Conservation (phyloP, 306 rosid species). For the Sicyos baderoa region DNA sequence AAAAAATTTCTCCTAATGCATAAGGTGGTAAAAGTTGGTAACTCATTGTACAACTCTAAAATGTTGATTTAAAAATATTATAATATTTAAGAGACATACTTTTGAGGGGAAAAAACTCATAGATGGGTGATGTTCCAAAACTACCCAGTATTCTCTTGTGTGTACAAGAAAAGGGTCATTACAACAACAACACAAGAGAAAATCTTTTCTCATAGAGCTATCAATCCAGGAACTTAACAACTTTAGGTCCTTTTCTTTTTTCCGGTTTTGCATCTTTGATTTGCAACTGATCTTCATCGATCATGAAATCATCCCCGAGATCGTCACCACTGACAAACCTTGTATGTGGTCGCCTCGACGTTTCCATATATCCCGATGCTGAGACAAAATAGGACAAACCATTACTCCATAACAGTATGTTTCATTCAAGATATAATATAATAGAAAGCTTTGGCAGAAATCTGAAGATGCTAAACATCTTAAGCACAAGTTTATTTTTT, state of each 20-base stretch:
- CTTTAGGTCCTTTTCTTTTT: conserved; percentile 61
- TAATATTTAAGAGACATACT: neutral
- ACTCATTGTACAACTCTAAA: neutral
- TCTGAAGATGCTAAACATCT: neutral
- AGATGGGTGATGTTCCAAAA: conserved; percentile 6
- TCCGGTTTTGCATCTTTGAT: conserved; percentile 34
- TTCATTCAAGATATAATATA: neutral
- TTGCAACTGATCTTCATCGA: conserved; percentile 28
- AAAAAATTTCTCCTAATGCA: neutral
- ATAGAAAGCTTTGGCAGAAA: neutral
- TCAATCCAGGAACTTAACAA: conserved; percentile 54
- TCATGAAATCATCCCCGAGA: conserved; percentile 70
- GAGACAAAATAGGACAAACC: conserved; percentile 23
- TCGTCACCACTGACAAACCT: conserved; percentile 76
- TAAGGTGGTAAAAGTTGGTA: neutral
- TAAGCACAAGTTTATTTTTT: neutral
- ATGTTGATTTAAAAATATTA: neutral
- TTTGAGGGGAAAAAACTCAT: neutral
- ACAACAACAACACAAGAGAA: neutral
- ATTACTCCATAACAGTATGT: conserved; percentile 10
- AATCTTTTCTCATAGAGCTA: neutral
- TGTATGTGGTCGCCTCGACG: conserved; percentile 41
- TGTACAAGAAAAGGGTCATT: neutral
- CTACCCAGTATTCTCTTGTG: conserved; percentile 7
- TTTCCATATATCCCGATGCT: conserved; percentile 34